A percentile compares a stretch with the other conserved stretches of the same genome.
phyloP scores from a whole-genome alignment of 2,329 filamentous ascomycete genomes.

The Penicillium brevicompactum region DNA sequence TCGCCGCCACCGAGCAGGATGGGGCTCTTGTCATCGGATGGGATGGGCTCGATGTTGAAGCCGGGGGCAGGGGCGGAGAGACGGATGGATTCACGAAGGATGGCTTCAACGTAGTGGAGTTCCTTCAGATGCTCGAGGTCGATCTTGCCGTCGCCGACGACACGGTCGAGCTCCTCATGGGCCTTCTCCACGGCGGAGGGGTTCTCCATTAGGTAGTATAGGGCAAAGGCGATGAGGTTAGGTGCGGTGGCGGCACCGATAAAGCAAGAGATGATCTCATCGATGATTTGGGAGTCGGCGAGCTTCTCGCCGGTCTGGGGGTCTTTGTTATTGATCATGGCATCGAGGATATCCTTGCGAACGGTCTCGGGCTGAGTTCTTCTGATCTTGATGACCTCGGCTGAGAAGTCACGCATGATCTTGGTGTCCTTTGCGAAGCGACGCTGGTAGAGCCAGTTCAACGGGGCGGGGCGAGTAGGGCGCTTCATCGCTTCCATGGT shows the following conservation, averaged over 20 bases:
- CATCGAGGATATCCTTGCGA: slow-evolving; percentile 59
- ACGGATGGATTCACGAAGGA: slow-evolving; percentile 68
- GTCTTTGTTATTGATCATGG: slow-evolving; percentile 60
- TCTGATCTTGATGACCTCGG: slow-evolving; percentile 57
- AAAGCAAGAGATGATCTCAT: slow-evolving; percentile 68
- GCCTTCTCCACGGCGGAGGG: slow-evolving; percentile 61
- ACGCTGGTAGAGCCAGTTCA: slow-evolving; percentile 55
- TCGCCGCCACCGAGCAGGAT: slow-evolving; percentile 60
- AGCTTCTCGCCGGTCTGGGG: slow-evolving; percentile 61
- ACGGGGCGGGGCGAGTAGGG: slow-evolving; percentile 52
- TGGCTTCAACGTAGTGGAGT: slow-evolving; percentile 67
- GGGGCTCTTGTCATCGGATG: slow-evolving; percentile 43
- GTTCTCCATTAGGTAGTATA: slow-evolving; percentile 65
- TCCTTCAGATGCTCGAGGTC: slow-evolving; percentile 61
- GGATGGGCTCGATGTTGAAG: slow-evolving; percentile 57
- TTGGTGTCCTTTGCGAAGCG: slow-evolving; percentile 58
- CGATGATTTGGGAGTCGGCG: slow-evolving; percentile 61
- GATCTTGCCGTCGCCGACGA: slow-evolving; percentile 22
- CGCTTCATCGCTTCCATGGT: slow-evolving; percentile 60
- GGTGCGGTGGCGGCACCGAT: slow-evolving; percentile 69
- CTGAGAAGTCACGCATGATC: slow-evolving; percentile 56
- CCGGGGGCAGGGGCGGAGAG: slow-evolving; percentile 62
- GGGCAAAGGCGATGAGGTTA: slow-evolving; percentile 65
- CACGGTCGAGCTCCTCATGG: slow-evolving; percentile 65
- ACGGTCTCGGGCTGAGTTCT: slow-evolving; percentile 54